Percentiles rank a stretch among this genome's conserved stretches.
Evolutionary conservation across 1,284 basidiomycete species (phyloP).

Genomic region (Meira nashicola): DNA sequence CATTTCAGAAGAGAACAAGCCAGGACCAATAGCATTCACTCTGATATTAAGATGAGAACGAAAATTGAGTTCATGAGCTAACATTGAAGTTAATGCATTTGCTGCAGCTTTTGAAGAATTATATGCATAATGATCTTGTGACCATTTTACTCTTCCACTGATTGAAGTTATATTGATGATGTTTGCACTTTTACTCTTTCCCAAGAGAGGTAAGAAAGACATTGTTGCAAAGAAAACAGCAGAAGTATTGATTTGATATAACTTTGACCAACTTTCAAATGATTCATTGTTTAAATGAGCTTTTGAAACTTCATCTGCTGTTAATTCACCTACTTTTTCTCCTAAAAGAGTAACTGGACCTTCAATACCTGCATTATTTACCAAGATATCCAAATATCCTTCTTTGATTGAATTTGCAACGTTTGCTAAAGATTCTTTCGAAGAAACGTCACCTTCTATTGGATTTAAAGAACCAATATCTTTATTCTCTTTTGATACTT

Average conservation of each 20-base stretch:
- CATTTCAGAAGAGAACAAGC: conserved; percentile 39
- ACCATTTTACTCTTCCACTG: conserved; percentile 27
- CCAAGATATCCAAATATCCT: conserved; percentile 30
- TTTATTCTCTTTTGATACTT: conserved; percentile 19
- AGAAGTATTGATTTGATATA: conserved; percentile 30
- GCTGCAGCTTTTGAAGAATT: conserved; percentile 42
- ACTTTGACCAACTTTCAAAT: conserved; percentile 23
- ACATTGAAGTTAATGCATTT: conserved; percentile 37
- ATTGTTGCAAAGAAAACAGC: conserved; percentile 39
- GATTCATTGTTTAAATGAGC: conserved; percentile 27
- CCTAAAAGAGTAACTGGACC: conserved; percentile 35
- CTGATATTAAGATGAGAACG: conserved; percentile 16
- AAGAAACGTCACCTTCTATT: conserved; percentile 28
- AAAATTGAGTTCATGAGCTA: conserved; percentile 36
- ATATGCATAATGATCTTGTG: conserved; percentile 37
- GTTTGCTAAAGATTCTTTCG: conserved; percentile 21
- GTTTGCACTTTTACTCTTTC: conserved; percentile 11
- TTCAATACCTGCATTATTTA: conserved; percentile 45
- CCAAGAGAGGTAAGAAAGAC: conserved; percentile 40
- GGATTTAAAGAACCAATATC: conserved; percentile 12
- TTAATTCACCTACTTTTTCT: neutral
- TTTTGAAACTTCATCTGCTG: conserved; percentile 14
- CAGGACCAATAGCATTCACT: conserved; percentile 42
- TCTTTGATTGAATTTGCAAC: conserved; percentile 1
- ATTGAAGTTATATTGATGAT: conserved; percentile 41